Percentiles rank a stretch among this genome's conserved stretches.
These are phyloP conservation scores for Exophiala lecanii-corni DNA, from an alignment of 2,329 filamentous ascomycete genomes.

Conservation along the genomic window DNA sequence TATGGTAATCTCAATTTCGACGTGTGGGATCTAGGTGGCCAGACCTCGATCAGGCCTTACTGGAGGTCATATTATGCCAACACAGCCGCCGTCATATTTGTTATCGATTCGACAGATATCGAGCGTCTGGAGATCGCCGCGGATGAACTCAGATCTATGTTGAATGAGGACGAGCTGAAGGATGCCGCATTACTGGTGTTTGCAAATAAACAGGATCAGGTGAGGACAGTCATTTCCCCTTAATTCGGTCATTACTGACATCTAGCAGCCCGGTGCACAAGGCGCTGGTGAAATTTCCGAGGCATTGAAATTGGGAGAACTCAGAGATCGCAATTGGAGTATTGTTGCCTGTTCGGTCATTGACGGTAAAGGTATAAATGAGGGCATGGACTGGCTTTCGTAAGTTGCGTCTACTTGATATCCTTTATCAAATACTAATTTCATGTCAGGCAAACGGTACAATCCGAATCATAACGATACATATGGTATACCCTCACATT, in stretches of 20 bases:
- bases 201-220: conserved; percentile 89
- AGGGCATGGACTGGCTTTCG: conserved; percentile 95
- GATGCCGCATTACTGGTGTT: conserved; percentile 92
- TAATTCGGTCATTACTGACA: conserved; percentile 8
- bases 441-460: conserved; percentile 25
- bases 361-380: conserved; percentile 86
- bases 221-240: conserved; percentile 3
- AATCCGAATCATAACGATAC: conserved; percentile 22
- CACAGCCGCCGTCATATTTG: conserved; percentile 96
- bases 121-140: conserved; percentile 87
- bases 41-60: conserved; percentile 98
- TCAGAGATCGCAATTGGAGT: conserved; percentile 97
- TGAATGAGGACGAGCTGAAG: conserved; percentile 93
- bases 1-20: conserved; percentile 99
- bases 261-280: conserved; percentile 80
- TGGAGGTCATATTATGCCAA: conserved; percentile 99
- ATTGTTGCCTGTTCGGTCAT: conserved; percentile 97
- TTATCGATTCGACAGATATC: conserved; percentile 97
- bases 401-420: no score
- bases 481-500: conserved; percentile 6
- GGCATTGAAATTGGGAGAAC: conserved; percentile 79
- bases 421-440: no score
- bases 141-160: conserved; percentile 89
- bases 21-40: conserved; percentile 96
- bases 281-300: conserved; percentile 96